phyloP scores from a whole-genome alignment of 331 rosid species.

The Malus hybrid region DNA sequence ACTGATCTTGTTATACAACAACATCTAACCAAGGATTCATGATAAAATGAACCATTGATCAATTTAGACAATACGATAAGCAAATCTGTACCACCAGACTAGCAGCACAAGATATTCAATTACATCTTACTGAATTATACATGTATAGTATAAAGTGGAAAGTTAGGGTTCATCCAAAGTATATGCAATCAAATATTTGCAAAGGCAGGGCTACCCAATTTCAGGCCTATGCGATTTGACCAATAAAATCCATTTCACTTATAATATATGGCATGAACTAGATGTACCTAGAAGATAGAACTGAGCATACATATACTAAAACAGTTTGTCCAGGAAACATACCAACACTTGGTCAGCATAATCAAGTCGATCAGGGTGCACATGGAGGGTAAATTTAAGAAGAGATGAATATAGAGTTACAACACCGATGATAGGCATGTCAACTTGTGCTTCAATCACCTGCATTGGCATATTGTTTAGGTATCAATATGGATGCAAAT shows the following conservation, averaged over 20 bases:
- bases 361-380: constrained; percentile 96
- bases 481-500: background rate
- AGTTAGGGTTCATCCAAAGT: background rate
- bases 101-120: background rate
- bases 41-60: background rate
- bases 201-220: background rate
- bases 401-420: constrained; percentile 90
- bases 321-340: constrained; percentile 25
- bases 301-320: constrained; percentile 5
- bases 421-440: constrained; percentile 83
- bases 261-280: too few relatives aligned
- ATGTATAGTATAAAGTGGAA: background rate
- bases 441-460: constrained; percentile 96
- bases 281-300: background rate
- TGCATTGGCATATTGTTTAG: constrained; percentile 21
- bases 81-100: background rate
- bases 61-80: background rate
- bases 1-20: too few relatives aligned
- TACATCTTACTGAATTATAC: background rate
- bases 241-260: background rate
- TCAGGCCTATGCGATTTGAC: background rate
- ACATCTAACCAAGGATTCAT: too few relatives aligned
- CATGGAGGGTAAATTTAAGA: constrained; percentile 92
- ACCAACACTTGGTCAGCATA: constrained; percentile 99
- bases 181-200: background rate